Evolutionary conservation across 805 yeast species (phyloP), one percentile per base, ranked within the genome.

Genomic region (Teunomyces aglyptinius): DNA sequence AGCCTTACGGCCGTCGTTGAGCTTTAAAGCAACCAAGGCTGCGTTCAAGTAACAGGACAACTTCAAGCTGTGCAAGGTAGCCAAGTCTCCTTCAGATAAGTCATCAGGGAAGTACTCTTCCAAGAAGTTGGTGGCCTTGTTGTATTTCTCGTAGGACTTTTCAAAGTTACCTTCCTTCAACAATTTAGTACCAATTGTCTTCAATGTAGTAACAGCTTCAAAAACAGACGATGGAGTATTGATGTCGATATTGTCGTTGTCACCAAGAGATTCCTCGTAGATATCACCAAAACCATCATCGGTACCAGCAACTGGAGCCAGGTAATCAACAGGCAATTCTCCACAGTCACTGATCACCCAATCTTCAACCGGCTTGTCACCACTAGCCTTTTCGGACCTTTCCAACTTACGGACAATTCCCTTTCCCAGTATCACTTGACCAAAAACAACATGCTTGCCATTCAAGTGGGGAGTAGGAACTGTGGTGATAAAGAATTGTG

Each of bases 391-490:
- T 49, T 80, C 80, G 32, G 76, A 70, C 58, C 81, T 77, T 67
- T 94, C 99, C 50, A 94, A 76, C 47, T 78, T 74, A 53, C 96
- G 82, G 6, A 88, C 90, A 26, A 89, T 66, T 6, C 89, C 81
- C 64, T 88, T 91, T 34, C 97, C 97, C 40, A 63, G 63, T 42
- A 92, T 68, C 32, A 94, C 90, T 64, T 86, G 82, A 52, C 99
- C 99, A 64, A 94, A 94, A 2, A 94, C 98, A 44, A 91, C 97
- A 65, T 94, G 99, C 66, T 92, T 92, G 20, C 92, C 95, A 63
- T 94, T 92, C 54, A 94, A 78, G 67, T 92, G 98, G 5, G 98
- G 96, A 1, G 97, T 89, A 35, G 89, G 83, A 2, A 82, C 94
- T 2, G 97, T 89, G 22, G 99, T 92, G 58, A 92, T 83, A 66